These are phyloP conservation scores for Cubamyces lactineus DNA, from an alignment of 768 basidiomycete genomes.

Conservation along the genomic window DNA sequence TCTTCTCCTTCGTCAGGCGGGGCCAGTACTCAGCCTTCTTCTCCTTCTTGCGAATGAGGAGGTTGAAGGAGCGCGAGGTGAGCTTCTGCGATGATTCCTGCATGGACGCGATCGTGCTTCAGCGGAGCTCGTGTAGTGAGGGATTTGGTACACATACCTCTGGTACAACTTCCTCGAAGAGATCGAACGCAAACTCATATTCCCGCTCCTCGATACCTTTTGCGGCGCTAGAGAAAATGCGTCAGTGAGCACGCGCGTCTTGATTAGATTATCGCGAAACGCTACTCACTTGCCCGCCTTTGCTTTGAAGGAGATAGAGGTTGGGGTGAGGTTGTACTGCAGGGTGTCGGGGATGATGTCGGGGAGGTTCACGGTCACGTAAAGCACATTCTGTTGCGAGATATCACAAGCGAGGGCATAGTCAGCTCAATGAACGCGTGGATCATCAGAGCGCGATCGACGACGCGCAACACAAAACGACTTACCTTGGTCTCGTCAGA, in stretches of 20 bases:
- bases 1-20: conserved; percentile 86
- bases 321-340: conserved; percentile 60
- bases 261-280: neutral
- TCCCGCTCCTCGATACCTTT: conserved; percentile 56
- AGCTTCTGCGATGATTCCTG: conserved; percentile 64
- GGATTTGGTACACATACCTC: conserved; percentile 55
- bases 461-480: neutral
- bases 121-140: neutral
- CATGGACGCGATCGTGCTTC: conserved; percentile 4
- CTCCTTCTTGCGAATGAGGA: conserved; percentile 83
- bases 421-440: neutral
- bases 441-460: neutral
- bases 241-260: conserved; percentile 13
- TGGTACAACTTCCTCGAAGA: conserved; percentile 75
- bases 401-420: conserved; percentile 7
- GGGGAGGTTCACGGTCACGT: conserved; percentile 81
- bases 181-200: conserved; percentile 75
- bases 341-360: conserved; percentile 65
- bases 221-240: conserved; percentile 34
- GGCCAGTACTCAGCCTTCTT: conserved; percentile 84
- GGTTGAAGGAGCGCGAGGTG: conserved; percentile 65
- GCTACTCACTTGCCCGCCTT: conserved; percentile 60
- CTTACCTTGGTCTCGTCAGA: conserved; percentile 67
- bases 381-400: conserved; percentile 76
- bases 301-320: conserved; percentile 65